These are phyloP conservation scores for Volvariella surrecta DNA, from an alignment of 1,284 basidiomycete species.

Conservation along the genomic window DNA sequence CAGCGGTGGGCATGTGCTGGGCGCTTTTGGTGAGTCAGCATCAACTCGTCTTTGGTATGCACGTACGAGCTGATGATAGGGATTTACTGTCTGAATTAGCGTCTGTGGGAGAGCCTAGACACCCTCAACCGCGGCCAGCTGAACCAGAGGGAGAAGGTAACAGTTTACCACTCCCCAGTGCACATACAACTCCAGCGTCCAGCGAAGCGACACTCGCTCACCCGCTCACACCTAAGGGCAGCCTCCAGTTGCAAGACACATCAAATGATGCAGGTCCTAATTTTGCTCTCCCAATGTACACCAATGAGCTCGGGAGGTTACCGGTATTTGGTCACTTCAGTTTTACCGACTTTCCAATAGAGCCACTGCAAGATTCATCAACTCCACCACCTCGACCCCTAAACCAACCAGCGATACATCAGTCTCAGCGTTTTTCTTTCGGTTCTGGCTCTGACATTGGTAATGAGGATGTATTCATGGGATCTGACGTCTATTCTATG, in stretches of 20 bases:
- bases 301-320: slow-evolving; percentile 25
- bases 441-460: neutral
- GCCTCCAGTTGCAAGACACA: slow-evolving; percentile 8
- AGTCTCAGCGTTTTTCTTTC: neutral
- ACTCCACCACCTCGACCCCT: neutral
- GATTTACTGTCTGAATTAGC: slow-evolving; percentile 27
- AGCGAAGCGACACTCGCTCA: no score
- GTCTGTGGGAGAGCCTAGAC: slow-evolving; percentile 21
- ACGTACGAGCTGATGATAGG: no score
- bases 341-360: slow-evolving; percentile 19
- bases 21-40: slow-evolving; percentile 25
- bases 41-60: neutral
- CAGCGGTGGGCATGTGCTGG: slow-evolving; percentile 35
- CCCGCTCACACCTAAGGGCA: slow-evolving; percentile 8
- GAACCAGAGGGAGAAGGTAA: slow-evolving; percentile 9
- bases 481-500: neutral
- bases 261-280: slow-evolving; percentile 11
- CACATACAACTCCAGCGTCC: slow-evolving; percentile 11
- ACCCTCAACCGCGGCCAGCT: slow-evolving; percentile 11
- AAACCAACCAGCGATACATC: neutral
- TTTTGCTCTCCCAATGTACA: slow-evolving; percentile 23
- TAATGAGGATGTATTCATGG: neutral
- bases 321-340: slow-evolving; percentile 29
- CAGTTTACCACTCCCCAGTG: slow-evolving; percentile 2
- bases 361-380: neutral